These are phyloP conservation scores for Yamadazyma trypodendri DNA, from an alignment of 1,139 yeast genomes.

Conservation along the genomic window DNA sequence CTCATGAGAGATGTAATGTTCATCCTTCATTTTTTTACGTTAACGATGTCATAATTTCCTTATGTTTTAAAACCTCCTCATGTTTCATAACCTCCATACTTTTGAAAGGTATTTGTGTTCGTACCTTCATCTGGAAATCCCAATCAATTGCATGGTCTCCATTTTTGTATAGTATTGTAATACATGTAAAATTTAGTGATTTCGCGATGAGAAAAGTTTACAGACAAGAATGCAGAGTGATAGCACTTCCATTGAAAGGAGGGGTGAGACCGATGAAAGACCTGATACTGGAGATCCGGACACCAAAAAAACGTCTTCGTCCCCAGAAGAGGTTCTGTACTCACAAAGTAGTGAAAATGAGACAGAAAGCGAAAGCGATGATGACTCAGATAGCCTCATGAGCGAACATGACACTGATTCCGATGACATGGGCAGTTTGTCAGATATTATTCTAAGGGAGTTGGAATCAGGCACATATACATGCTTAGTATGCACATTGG, in stretches of 20 bases:
- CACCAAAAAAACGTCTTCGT: not conserved
- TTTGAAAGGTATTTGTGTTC: too few species aligned
- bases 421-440: conserved; percentile 25
- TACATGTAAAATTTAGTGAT: conserved; percentile 1
- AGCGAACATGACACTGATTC: conserved; percentile 12
- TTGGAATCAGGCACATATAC: conserved; percentile 67
- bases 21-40: too few species aligned
- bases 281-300: not conserved
- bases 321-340: not conserved
- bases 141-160: conserved; percentile 4
- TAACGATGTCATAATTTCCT: too few species aligned
- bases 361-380: not conserved
- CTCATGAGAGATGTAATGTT: too few species aligned
- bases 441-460: conserved; percentile 47
- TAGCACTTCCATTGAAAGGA: not conserved
- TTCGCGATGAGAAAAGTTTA: not conserved
- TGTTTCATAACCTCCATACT: too few species aligned
- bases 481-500: conserved; percentile 84
- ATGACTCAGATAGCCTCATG: conserved; percentile 1
- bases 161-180: conserved; percentile 6
- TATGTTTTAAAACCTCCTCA: too few species aligned
- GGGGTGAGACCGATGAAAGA: not conserved
- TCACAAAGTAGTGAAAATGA: not conserved
- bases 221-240: not conserved
- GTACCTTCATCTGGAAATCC: too few species aligned